Evolutionary conservation across 1,284 basidiomycete species (phyloP).

Genomic region (Rhodofomes roseus): DNA sequence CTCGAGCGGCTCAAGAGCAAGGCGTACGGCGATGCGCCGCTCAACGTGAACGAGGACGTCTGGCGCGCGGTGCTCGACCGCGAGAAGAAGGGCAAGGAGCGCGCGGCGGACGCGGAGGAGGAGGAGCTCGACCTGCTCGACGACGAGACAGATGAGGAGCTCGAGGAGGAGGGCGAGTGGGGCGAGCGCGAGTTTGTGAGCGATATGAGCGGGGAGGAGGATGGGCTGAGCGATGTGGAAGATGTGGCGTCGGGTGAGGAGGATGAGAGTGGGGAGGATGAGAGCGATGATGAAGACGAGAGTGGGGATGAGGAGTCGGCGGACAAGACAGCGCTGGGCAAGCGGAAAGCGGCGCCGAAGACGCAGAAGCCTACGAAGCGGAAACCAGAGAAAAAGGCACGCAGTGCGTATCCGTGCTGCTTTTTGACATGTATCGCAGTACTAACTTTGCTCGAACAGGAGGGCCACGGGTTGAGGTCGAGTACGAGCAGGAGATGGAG

Average conservation of each 20-base stretch:
- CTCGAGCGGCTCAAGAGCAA: slow-evolving; percentile 94
- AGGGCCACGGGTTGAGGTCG: slow-evolving; percentile 86
- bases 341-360: slow-evolving; percentile 55
- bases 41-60: slow-evolving; percentile 98
- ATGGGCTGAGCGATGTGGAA: slow-evolving; percentile 72
- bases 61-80: slow-evolving; percentile 90
- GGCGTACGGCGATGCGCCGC: slow-evolving; percentile 95
- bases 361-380: slow-evolving; percentile 43
- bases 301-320: slow-evolving; percentile 26
- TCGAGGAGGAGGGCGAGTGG: slow-evolving; percentile 61
- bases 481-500: slow-evolving; percentile 92
- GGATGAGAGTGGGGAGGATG: slow-evolving; percentile 25
- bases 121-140: slow-evolving; percentile 44
- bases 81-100: slow-evolving; percentile 54
- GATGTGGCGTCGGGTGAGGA: slow-evolving; percentile 51
- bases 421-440: slow-evolving; percentile 10
- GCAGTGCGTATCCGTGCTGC: slow-evolving; percentile 40
- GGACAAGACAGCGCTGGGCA: slow-evolving; percentile 50
- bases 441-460: slow-evolving; percentile 35
- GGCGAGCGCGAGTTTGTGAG: slow-evolving; percentile 84
- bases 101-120: slow-evolving; percentile 32
- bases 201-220: slow-evolving; percentile 69
- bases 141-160: slow-evolving; percentile 48
- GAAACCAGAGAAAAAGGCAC: slow-evolving; percentile 53
- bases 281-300: slow-evolving; percentile 29